These are phyloP conservation scores for Globisporangium takayamanum DNA, from an alignment of 352 stramenopile species.

Conservation along the genomic window DNA sequence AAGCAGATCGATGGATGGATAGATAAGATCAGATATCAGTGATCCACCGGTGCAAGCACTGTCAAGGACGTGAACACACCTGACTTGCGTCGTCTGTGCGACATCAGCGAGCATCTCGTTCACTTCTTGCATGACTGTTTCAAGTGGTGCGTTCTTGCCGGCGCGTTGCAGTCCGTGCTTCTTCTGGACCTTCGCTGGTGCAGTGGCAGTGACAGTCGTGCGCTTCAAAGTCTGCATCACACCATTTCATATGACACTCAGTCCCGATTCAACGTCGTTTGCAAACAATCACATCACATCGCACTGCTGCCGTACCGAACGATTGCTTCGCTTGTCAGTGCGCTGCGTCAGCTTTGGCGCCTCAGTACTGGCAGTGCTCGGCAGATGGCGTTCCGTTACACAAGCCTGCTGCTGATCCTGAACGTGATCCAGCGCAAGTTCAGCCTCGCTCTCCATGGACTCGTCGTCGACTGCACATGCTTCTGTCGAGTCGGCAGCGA, in stretches of 20 bases:
- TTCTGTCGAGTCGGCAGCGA: not conserved
- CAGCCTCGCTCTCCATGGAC: not conserved
- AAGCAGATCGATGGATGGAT: not conserved
- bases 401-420: too few relatives aligned
- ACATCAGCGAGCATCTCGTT: constrained; percentile 1
- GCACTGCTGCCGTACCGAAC: not conserved
- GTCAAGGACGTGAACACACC: not conserved
- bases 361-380: not conserved
- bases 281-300: not conserved
- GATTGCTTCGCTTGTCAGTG: not conserved
- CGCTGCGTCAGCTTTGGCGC: not conserved
- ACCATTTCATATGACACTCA: not conserved
- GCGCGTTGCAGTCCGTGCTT: not conserved
- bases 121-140: not conserved
- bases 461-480: not conserved
- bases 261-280: too few relatives aligned
- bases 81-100: not conserved
- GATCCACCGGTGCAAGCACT: not conserved
- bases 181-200: not conserved
- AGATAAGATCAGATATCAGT: not conserved
- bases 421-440: too few relatives aligned
- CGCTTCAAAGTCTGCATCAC: not conserved
- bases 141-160: not conserved
- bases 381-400: not conserved
- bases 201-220: not conserved